Base-by-base conservation (phyloP, 768 basidiomycete species). In the Amanita pallidorosea region DNA sequence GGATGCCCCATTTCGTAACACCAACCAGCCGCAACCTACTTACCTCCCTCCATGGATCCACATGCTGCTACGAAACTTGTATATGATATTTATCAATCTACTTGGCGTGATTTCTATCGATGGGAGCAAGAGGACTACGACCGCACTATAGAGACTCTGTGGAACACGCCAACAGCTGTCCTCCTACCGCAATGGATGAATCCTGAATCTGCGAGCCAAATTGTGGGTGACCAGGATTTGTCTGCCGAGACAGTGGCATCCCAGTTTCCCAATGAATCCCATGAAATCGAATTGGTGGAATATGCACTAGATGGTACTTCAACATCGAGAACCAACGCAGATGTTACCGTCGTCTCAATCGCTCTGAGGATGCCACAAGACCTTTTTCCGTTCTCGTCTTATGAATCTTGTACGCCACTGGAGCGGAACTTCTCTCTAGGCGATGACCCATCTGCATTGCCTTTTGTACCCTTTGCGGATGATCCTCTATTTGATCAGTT, bases 381-480 rank as follows among this genome's bases (percentile, higher is more conserved):
- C 17, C 18, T 46, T 18, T 15, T 36, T 4, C 37, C 52, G 2
- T 41, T 13, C 27, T 67, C 76, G 0, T 55, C 61, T 5, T 85
- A 86, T 58, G 81, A 84, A 56, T 66, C 70, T 1, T 83, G 80
- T 58, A 67, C 79, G 2, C 78, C 82, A 1, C 54, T 70, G 2
- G 56, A 60, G 9, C 68, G 71, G 42, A 80, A 68, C 42, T 65
- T 80, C 13, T 68, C 72, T 41, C 65, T 68, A 15, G 81, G 79
- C 3, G 83, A 85, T 53, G 84, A 85, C 52, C 65, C 76, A 5
- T 67, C 71, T 53, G 61, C 65, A 18, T 73, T 85, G 70, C 68
- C 70, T 2, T 87, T 84, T 59, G 62, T 84, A 5, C 83, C 83
- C 2, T 77, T 77, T 47, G 69, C 75, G 0, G 83, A 87, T 56